These are phyloP conservation scores for Maudiozyma pseudohumilis DNA, from an alignment of 805 yeast genomes.

Conservation along the genomic window DNA sequence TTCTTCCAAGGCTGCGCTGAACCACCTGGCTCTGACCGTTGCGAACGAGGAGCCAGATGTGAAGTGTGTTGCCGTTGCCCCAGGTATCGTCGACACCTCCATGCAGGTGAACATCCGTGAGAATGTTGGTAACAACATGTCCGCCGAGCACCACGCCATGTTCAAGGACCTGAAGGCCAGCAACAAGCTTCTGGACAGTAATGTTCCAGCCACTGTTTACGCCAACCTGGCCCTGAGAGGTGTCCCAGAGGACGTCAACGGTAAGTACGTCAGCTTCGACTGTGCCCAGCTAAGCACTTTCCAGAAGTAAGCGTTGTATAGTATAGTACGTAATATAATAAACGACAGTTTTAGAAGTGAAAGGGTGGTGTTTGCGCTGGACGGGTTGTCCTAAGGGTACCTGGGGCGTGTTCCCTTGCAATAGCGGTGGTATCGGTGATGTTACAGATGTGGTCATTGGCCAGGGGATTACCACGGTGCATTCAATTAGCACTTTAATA, in stretches of 20 bases:
- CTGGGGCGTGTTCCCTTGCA: too few relatives aligned
- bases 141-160: slow-evolving; percentile 42
- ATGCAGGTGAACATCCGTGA: slow-evolving; percentile 80
- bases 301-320: slow-evolving; percentile 3
- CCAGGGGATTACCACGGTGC: too few relatives aligned
- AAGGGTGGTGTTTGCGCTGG: too few relatives aligned
- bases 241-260: slow-evolving; percentile 47
- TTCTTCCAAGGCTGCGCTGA: slow-evolving; percentile 80
- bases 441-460: too few relatives aligned
- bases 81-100: slow-evolving; percentile 85
- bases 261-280: slow-evolving; percentile 55
- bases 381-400: too few relatives aligned
- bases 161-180: slow-evolving; percentile 54
- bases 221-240: slow-evolving; percentile 58
- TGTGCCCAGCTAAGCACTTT: slow-evolving; percentile 26
- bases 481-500: too few relatives aligned
- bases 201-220: slow-evolving; percentile 61
- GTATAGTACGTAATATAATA: too few relatives aligned
- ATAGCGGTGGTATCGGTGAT: too few relatives aligned
- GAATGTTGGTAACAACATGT: slow-evolving; percentile 47
- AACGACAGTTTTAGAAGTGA: too few relatives aligned
- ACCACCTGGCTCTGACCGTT: slow-evolving; percentile 59
- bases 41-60: slow-evolving; percentile 54
- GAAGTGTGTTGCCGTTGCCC: slow-evolving; percentile 62
- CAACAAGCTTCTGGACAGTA: slow-evolving; percentile 53